These are phyloP conservation scores for Globisporangium splendens DNA, from an alignment of 352 stramenopile species.

Conservation along the genomic window DNA sequence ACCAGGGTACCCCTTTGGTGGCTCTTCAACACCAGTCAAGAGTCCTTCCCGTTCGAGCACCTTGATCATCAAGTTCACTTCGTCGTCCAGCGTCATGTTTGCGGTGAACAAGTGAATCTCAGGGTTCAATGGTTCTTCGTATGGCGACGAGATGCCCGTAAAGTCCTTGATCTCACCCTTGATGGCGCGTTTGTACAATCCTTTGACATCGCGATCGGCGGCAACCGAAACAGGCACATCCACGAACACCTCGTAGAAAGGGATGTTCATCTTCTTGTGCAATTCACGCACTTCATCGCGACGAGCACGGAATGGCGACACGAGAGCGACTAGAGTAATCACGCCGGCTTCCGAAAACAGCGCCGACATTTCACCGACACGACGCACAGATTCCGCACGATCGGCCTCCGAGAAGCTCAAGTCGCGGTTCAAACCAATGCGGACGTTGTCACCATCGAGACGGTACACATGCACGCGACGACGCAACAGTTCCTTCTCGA, in stretches of 20 bases:
- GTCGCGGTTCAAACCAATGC: conserved; percentile 97
- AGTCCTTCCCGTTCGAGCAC: conserved; percentile 60
- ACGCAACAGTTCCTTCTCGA: conserved; percentile 94
- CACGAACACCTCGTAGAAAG: conserved; percentile 99
- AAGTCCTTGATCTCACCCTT: conserved; percentile 98
- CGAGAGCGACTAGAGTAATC: conserved; percentile 97
- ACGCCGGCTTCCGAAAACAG: conserved; percentile 96
- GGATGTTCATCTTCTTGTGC: conserved; percentile 90
- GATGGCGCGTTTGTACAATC: conserved; percentile 91
- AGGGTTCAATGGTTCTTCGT: conserved; percentile 92
- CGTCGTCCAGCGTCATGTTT: conserved; percentile 91
- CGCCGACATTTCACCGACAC: conserved; percentile 95
- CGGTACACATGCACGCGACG: conserved; percentile 96
- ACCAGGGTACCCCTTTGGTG: conserved; percentile 58
- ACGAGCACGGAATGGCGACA: conserved; percentile 94
- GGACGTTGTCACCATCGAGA: conserved; percentile 98
- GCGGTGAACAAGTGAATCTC: conserved; percentile 96
- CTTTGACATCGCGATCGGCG: conserved; percentile 97
- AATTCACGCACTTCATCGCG: conserved; percentile 93
- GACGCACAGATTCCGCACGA: conserved; percentile 94
- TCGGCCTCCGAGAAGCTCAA: conserved; percentile 95
- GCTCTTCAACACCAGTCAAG: conserved; percentile 52
- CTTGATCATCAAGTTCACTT: conserved; percentile 61
- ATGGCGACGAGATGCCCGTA: conserved; percentile 97
- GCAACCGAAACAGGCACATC: conserved; percentile 96